These are phyloP conservation scores for Kazachstania psychrophila DNA, from an alignment of 805 yeast species.

Conservation along the genomic window DNA sequence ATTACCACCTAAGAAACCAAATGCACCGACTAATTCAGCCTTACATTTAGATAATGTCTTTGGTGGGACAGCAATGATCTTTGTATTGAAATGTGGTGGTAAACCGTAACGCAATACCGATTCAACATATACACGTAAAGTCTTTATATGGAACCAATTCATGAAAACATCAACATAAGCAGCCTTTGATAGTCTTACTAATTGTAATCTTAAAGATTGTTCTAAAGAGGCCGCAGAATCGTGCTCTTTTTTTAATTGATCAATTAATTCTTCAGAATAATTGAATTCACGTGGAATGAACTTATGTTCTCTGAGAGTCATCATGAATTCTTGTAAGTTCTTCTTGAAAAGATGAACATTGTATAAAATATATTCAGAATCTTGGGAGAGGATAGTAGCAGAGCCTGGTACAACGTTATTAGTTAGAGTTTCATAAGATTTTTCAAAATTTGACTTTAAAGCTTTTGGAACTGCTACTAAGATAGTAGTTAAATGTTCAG, in stretches of 20 bases:
- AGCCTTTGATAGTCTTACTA: slow-evolving; percentile 72
- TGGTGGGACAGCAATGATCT: slow-evolving; percentile 38
- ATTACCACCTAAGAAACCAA: slow-evolving; percentile 86
- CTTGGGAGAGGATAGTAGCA: slow-evolving; percentile 60
- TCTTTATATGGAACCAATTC: slow-evolving; percentile 85
- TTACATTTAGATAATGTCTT: slow-evolving; percentile 49
- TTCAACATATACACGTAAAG: slow-evolving; percentile 83
- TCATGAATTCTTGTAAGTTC: slow-evolving; percentile 56
- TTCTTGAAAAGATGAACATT: slow-evolving; percentile 81
- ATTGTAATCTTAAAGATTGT: slow-evolving; percentile 61
- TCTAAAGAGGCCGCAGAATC: slow-evolving; percentile 68
- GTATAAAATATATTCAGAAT: slow-evolving; percentile 64
- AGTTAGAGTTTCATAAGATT: slow-evolving; percentile 64
- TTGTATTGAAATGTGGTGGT: slow-evolving; percentile 78
- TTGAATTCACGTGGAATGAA: slow-evolving; percentile 90
- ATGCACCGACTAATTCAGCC: slow-evolving; percentile 59
- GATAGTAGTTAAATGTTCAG: slow-evolving; percentile 81
- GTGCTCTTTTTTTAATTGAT: slow-evolving; percentile 68
- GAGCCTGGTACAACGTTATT: slow-evolving; percentile 88
- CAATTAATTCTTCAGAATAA: slow-evolving; percentile 69
- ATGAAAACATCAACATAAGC: slow-evolving; percentile 83
- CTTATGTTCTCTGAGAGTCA: slow-evolving; percentile 70
- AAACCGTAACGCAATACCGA: slow-evolving; percentile 91
- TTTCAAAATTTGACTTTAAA: slow-evolving; percentile 49
- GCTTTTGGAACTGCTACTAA: slow-evolving; percentile 79